A percentile compares a stretch with the other conserved stretches of the same genome.
These are phyloP conservation scores for Gloeopeniophorella convolvens DNA, from an alignment of 768 basidiomycete genomes.

Conservation along the genomic window DNA sequence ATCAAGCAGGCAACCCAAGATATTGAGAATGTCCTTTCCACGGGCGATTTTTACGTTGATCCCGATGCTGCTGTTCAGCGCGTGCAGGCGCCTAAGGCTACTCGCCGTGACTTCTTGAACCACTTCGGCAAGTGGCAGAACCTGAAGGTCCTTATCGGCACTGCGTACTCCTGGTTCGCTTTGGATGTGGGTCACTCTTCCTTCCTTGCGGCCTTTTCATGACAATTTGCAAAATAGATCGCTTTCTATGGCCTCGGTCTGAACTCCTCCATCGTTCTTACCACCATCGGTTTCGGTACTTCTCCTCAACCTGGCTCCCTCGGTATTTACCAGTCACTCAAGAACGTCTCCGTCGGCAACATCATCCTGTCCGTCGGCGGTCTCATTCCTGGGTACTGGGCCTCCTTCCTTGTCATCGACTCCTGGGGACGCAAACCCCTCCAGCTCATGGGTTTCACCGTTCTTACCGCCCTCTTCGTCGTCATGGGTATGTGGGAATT, in stretches of 20 bases:
- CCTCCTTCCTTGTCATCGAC: conserved; percentile 60
- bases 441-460: conserved; percentile 69
- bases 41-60: conserved; percentile 41
- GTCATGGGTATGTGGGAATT: conserved; percentile 49
- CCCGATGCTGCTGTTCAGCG: conserved; percentile 54
- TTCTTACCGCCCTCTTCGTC: conserved; percentile 61
- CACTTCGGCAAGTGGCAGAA: conserved; percentile 76
- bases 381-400: conserved; percentile 78
- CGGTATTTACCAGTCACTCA: conserved; percentile 44
- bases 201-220: neutral
- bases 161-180: conserved; percentile 84
- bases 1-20: conserved; percentile 68
- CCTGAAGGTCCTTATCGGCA: conserved; percentile 70
- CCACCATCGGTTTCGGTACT: conserved; percentile 67
- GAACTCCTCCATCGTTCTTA: conserved; percentile 71
- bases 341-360: conserved; percentile 68
- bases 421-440: conserved; percentile 77
- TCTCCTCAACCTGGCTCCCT: conserved; percentile 30
- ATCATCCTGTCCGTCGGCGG: conserved; percentile 71
- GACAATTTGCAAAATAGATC: conserved; percentile 37
- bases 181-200: conserved; percentile 56
- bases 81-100: conserved; percentile 63
- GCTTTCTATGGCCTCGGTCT: conserved; percentile 88
- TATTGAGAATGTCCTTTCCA: conserved; percentile 59
- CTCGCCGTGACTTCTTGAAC: conserved; percentile 54